Conservation (phyloP, 139 green algal genomes). For the Chlorella sp. region DNA sequence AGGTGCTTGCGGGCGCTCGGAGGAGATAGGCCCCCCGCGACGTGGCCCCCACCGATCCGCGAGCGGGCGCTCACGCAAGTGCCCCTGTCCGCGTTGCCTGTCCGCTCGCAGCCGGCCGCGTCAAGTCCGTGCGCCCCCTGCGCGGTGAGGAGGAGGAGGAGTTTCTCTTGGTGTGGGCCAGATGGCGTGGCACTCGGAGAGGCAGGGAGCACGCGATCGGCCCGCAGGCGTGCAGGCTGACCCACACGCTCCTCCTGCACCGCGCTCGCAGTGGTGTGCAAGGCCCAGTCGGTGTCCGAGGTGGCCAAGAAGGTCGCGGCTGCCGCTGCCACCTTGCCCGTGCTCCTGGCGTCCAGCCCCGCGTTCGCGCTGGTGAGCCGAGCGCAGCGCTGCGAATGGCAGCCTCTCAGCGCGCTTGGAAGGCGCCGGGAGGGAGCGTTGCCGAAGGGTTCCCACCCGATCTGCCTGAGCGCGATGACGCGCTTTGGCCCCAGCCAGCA, state of each 20-base stretch:
- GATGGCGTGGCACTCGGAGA: neutral
- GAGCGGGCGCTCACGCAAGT: too few species aligned
- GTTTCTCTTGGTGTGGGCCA: neutral
- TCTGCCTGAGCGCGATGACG: too few species aligned
- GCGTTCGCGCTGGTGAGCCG: slow-evolving; percentile 50
- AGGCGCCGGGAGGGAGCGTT: neutral
- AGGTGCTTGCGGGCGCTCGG: too few species aligned
- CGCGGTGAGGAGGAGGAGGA: neutral
- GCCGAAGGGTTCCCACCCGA: too few species aligned
- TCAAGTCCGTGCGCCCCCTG: neutral
- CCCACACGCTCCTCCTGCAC: neutral
- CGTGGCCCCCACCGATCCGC: too few species aligned
- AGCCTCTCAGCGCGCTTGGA: neutral
- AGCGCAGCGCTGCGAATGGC: neutral
- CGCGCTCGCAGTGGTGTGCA: slow-evolving; percentile 38
- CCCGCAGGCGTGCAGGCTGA: neutral
- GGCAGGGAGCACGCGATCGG: too few species aligned
- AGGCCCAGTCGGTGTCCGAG: slow-evolving; percentile 20
- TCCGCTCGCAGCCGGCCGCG: neutral
- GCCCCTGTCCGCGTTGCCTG: too few species aligned
- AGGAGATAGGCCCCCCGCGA: too few species aligned
- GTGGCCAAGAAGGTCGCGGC: slow-evolving; percentile 39
- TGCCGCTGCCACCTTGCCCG: slow-evolving; percentile 31
- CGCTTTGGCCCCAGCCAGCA: neutral
- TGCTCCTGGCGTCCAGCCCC: slow-evolving; percentile 35